Evolutionary conservation across 495 filamentous ascomycete genomes (phyloP).

Genomic region (Talaromyces wortmannii): DNA sequence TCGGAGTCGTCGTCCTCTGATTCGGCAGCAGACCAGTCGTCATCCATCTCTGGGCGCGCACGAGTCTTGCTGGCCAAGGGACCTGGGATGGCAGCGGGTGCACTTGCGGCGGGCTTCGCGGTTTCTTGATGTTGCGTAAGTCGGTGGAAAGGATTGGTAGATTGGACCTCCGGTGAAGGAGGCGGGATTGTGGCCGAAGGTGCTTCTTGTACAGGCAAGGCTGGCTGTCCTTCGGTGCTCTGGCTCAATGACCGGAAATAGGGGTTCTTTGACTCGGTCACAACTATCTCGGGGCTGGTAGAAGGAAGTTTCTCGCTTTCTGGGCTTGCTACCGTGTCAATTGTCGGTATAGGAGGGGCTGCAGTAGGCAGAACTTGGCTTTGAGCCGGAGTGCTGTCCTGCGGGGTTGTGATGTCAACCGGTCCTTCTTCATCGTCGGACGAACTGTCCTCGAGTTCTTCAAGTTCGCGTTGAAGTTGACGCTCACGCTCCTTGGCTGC

Average conservation of each 20-base stretch:
- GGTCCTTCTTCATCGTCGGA: slow-evolving; percentile 79
- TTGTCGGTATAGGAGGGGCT: slow-evolving; percentile 31
- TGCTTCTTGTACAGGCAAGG: slow-evolving; percentile 21
- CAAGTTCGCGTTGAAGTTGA: slow-evolving; percentile 79
- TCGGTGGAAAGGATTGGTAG: slow-evolving; percentile 95
- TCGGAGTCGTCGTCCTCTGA: slow-evolving; percentile 63
- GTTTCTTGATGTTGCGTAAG: slow-evolving; percentile 49
- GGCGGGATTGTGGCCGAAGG: slow-evolving; percentile 12
- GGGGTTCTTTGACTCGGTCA: slow-evolving; percentile 55
- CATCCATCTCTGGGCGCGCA: slow-evolving; percentile 68
- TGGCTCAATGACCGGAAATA: slow-evolving; percentile 68
- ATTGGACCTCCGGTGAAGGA: slow-evolving; percentile 43
- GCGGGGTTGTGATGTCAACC: slow-evolving; percentile 64
- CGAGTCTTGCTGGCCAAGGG: slow-evolving; percentile 44
- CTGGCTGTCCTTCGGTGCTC: slow-evolving; percentile 16
- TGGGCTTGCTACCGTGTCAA: too few species aligned
- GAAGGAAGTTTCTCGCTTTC: slow-evolving; percentile 14
- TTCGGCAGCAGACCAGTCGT: slow-evolving; percentile 79
- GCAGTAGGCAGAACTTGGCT: slow-evolving; percentile 49
- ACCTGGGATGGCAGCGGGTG: slow-evolving; percentile 9
- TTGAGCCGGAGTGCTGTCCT: slow-evolving; percentile 72
- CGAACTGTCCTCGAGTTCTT: slow-evolving; percentile 72
- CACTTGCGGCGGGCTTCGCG: slow-evolving; percentile 26
- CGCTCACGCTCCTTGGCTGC: slow-evolving; percentile 81
- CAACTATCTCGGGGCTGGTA: slow-evolving; percentile 19